phyloP scores from a whole-genome alignment of 208 protist genomes.

The Crithidia expoeki region DNA sequence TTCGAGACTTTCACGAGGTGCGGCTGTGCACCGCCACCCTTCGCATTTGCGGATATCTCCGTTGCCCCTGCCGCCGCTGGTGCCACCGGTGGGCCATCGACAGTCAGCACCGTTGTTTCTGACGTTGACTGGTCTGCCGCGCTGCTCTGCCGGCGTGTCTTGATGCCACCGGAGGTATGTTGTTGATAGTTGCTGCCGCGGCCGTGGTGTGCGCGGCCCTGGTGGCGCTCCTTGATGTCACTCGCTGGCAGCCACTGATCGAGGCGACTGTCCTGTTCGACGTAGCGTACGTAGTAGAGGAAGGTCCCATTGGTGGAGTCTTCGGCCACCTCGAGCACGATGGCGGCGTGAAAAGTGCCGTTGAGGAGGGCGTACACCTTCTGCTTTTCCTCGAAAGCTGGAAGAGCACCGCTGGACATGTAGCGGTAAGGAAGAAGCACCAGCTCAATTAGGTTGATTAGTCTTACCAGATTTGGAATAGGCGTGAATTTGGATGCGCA shows the following conservation, averaged over 20 bases:
- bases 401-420: constrained; percentile 21
- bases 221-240: constrained; percentile 71
- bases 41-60: constrained; percentile 45
- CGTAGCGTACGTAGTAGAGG: constrained; percentile 89
- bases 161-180: constrained; percentile 49
- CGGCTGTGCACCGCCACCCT: constrained; percentile 44
- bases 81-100: background rate
- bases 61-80: constrained; percentile 1
- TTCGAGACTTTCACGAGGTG: constrained; percentile 76
- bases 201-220: constrained; percentile 45
- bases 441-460: background rate
- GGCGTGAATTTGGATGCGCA: too few relatives aligned
- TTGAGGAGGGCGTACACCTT: constrained; percentile 86
- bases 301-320: constrained; percentile 52
- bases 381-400: constrained; percentile 74
- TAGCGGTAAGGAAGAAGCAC: background rate
- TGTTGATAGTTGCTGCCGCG: constrained; percentile 38
- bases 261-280: constrained; percentile 89
- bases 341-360: constrained; percentile 76
- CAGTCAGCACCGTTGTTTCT: constrained; percentile 16
- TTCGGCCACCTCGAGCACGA: constrained; percentile 72
- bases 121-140: constrained; percentile 14
- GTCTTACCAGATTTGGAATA: too few relatives aligned
- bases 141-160: constrained; percentile 69
- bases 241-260: constrained; percentile 85